Conservation (phyloP, 306 rosid genomes). For the Luffa acutangula region DNA sequence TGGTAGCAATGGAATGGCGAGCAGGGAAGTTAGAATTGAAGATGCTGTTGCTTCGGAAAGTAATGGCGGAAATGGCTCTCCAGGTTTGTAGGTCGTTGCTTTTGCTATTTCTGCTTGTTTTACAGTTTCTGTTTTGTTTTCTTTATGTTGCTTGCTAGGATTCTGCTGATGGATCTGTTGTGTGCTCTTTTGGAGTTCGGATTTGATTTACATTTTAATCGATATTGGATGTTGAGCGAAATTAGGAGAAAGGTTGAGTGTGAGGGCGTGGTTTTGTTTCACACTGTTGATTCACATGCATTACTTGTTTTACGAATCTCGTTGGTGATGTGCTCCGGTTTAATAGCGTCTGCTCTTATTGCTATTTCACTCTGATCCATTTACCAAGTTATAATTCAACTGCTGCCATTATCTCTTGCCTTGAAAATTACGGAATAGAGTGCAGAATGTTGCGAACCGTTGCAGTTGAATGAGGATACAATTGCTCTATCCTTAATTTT, state of each 20-base stretch:
- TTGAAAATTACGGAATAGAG: neutral
- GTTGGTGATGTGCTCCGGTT: neutral
- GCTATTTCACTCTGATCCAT: neutral
- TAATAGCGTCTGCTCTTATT: neutral
- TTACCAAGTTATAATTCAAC: neutral
- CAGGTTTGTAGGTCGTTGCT: slow-evolving; percentile 6
- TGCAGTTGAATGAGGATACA: neutral
- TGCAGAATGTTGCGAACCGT: neutral
- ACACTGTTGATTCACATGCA: neutral
- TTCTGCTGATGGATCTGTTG: neutral
- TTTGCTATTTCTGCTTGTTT: neutral
- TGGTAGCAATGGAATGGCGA: neutral
- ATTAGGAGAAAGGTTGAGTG: neutral
- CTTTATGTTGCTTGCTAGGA: neutral
- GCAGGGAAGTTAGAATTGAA: neutral
- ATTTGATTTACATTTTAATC: neutral
- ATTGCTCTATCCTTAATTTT: neutral
- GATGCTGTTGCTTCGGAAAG: neutral
- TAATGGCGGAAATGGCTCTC: neutral
- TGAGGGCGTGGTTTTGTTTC: neutral
- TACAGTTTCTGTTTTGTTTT: neutral
- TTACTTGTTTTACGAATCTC: neutral
- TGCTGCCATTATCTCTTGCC: neutral
- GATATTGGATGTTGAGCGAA: neutral
- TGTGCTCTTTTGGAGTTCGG: neutral